phyloP scores from a whole-genome alignment of 345 rosid species.

The Anastatica hierochuntica region DNA sequence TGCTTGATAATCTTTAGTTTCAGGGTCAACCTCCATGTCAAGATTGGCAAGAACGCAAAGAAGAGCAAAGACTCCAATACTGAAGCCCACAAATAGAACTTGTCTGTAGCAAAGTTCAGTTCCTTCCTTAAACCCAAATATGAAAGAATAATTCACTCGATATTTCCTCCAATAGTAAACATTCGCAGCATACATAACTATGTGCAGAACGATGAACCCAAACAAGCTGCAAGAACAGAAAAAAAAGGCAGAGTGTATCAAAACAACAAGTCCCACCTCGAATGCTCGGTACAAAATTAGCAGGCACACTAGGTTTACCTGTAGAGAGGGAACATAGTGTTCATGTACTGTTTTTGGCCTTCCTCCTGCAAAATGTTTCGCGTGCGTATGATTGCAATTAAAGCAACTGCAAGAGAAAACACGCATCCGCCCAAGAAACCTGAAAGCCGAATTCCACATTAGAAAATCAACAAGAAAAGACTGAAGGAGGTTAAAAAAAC shows the following conservation, averaged over 20 bases:
- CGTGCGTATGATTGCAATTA: no score
- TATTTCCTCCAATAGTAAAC: constrained; percentile 37
- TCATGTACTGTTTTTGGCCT: no score
- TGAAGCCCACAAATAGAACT: constrained; percentile 43
- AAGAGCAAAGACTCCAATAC: constrained; percentile 42
- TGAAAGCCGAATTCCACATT: no score
- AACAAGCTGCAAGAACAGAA: constrained; percentile 32
- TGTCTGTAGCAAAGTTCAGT: constrained; percentile 55
- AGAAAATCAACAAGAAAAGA: no score
- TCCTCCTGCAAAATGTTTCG: no score
- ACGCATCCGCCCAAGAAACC: no score
- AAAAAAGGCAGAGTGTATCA: background rate
- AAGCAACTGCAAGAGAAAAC: no score
- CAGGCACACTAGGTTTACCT: no score
- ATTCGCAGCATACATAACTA: constrained; percentile 31
- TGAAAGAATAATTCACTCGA: constrained; percentile 50
- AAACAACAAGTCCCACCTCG: background rate
- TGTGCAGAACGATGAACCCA: constrained; percentile 38
- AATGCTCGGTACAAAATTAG: background rate
- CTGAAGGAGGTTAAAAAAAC: no score
- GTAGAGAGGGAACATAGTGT: no score
- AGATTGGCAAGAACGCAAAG: constrained; percentile 44
- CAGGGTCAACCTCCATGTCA: constrained; percentile 42
- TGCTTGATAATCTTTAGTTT: constrained; percentile 26
- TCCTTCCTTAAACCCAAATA: constrained; percentile 69